phyloP scores from a whole-genome alignment of 495 filamentous ascomycete genomes.

The Pseudotulostoma volvatum region DNA sequence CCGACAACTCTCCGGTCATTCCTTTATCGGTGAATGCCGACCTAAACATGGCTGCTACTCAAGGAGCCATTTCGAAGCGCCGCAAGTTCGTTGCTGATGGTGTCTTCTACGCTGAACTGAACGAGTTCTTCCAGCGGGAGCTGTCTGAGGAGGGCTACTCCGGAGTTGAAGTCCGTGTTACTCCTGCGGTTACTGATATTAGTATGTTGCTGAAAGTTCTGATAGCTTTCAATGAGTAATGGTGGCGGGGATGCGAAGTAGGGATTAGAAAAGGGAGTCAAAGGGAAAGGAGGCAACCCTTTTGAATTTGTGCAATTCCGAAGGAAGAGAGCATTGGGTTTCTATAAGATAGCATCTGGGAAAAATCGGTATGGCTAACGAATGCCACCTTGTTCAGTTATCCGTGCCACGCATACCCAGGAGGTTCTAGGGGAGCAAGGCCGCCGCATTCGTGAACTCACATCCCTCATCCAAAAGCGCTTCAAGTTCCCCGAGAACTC shows the following conservation, averaged over 20 bases:
- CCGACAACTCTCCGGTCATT: conserved; percentile 11
- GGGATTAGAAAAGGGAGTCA: conserved; percentile 7
- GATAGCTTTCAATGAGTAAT: conserved; percentile 7
- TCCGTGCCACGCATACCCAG: conserved; percentile 99
- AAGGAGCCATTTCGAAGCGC: conserved; percentile 79
- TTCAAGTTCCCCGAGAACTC: conserved; percentile 99
- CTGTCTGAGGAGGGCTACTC: conserved; percentile 99
- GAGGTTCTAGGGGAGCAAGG: conserved; percentile 99
- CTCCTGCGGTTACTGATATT: conserved; percentile 98
- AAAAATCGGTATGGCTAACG: conserved; percentile 28
- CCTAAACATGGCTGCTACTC: conserved; percentile 49
- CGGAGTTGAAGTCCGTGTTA: conserved; percentile 98
- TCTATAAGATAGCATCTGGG: conserved; percentile 7
- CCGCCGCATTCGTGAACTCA: conserved; percentile 98
- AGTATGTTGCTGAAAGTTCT: conserved; percentile 37
- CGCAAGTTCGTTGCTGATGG: conserved; percentile 99
- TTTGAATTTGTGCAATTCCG: too few relatives aligned
- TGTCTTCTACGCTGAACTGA: conserved; percentile 99
- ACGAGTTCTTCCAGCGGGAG: conserved; percentile 99
- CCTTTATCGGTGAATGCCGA: conserved; percentile 24
- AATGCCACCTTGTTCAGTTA: conserved; percentile 41
- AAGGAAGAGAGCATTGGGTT: too few relatives aligned
- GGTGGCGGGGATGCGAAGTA: conserved; percentile 1
- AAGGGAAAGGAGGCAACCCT: conserved; percentile 7
- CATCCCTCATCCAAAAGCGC: conserved; percentile 98